Evolutionary conservation across 2,329 filamentous ascomycete genomes (phyloP), one percentile per base, ranked within the genome.

Genomic region (Monosporascus sp.): DNA sequence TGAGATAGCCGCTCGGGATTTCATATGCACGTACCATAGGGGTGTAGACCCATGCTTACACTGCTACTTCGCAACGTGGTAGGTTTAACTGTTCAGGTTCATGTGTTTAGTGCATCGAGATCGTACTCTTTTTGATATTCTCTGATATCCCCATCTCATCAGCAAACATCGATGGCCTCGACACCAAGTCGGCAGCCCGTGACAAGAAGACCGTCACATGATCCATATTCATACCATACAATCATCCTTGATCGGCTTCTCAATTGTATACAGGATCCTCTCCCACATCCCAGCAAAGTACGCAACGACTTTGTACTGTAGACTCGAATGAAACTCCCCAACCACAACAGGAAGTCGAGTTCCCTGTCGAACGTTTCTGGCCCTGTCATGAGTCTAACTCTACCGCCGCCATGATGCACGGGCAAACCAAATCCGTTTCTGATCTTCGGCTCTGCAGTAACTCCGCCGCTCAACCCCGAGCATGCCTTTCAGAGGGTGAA

Each of bases 401-500:
- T 35, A 11, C 31, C 31, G 31, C 11, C 31, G 31, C 31, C 31
- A 14, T 35, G 31, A 35, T 14, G 9, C 11, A 35, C 63, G 37
- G 59, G 58, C 3, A 70, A 60, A 11, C 58, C 59, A 55, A 74
- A 69, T 16, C 63, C 63, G 58, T 73, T 74, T 45, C 65, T 59
- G 55, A 74, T 68, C 26, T 66, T 67, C 5, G 72, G 69, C 6
- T 60, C 63, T 2, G 69, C 69, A 1, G 68, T 70, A 37, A 74
- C 50, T 8, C 72, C 72, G n/a, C 66, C 65, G 19, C 68, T 71
- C 35, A 72, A 63, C 55, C 73, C 73, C 67, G 48, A 71, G 58
- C 7, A 69, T 47, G 20, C 70, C 56, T 54, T 70, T 59, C 50
- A 76, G 58, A 55, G 73, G 57, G 55, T 70, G 59, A 60, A 73